Base-by-base conservation (phyloP, 352 stramenopile genomes). In the Blastocystis sp. region DNA sequence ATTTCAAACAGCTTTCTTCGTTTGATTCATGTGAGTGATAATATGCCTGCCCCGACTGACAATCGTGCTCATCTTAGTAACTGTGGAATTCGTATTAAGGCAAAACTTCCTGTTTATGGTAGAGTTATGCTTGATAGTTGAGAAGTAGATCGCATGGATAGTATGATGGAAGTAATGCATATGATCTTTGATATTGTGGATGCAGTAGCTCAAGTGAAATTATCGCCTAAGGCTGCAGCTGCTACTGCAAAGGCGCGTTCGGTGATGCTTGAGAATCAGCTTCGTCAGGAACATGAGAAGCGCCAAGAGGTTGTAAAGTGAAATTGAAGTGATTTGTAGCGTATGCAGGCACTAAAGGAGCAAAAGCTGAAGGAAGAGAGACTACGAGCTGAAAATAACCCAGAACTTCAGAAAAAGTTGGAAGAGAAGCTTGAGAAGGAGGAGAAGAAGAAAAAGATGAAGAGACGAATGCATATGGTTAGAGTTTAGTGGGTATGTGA, bases 381-480 rank as follows among this genome's bases (percentile, higher is more conserved):
- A 40, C 17, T 64, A 33, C 44, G 51, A 1, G 37, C 58, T 15
- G 73, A 82, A 51, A 60, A 42, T 9, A 68, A 51, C 48, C 73
- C 73, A 7, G 73, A 82, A 57, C n/a, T 44, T 37, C 51, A 59
- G 33, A 54, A 51, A n/a, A 82, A 82, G 48, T 17, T 54, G 24
- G 73, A 82, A 51, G 73, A 82, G 30, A 82, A 82, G 33, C 48
- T 82, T 27, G 73, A 82, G 73, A 82, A 68, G 27, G 73, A 82
- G 33, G 73, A 82, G 54, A 64, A 59, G 51, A 82, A 82, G 54
- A 82, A 82, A 51, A 62, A 60, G 53, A 64, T 82, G 73, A 64
- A 42, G 22, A 82, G 58, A 54, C 9, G 73, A 69, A 68, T 84
- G 73, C 57, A 64, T 37, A 13, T 84, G 42, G 51, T 84, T 22